phyloP scores from a whole-genome alignment of 192 early-diverging fungal species.

The Coemansia sp. region DNA sequence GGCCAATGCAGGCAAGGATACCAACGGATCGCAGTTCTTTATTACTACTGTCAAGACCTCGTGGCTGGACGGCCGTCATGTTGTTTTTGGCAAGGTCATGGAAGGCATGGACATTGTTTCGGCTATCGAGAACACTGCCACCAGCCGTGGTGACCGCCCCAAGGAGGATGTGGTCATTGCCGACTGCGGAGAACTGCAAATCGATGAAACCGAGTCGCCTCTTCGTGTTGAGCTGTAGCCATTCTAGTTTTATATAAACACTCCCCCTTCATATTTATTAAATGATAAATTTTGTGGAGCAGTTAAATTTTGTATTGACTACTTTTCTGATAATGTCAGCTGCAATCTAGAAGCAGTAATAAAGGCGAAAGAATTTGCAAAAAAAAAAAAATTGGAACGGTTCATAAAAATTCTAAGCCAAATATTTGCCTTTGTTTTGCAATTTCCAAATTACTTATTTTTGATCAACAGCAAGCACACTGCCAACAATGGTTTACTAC shows the following conservation, averaged over 20 bases:
- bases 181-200: slow-evolving; percentile 73
- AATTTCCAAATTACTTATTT: too few relatives aligned
- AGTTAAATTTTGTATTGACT: background rate
- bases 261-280: background rate
- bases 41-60: slow-evolving; percentile 72
- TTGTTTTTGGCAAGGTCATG: slow-evolving; percentile 78
- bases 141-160: slow-evolving; percentile 66
- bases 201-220: slow-evolving; percentile 53
- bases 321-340: background rate
- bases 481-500: background rate
- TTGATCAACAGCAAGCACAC: too few relatives aligned
- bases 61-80: slow-evolving; percentile 79
- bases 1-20: slow-evolving; percentile 77
- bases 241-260: background rate
- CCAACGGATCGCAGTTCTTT: slow-evolving; percentile 87
- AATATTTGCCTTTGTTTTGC: too few relatives aligned
- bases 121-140: slow-evolving; percentile 35
- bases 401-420: background rate
- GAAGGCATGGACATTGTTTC: slow-evolving; percentile 60
- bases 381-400: background rate
- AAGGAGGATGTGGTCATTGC: slow-evolving; percentile 69
- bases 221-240: slow-evolving; percentile 48
- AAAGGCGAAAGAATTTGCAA: background rate
- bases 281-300: background rate
- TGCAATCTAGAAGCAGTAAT: background rate